Evolutionary conservation across 345 rosid species (phyloP).

Genomic region (Raphanus sativus): DNA sequence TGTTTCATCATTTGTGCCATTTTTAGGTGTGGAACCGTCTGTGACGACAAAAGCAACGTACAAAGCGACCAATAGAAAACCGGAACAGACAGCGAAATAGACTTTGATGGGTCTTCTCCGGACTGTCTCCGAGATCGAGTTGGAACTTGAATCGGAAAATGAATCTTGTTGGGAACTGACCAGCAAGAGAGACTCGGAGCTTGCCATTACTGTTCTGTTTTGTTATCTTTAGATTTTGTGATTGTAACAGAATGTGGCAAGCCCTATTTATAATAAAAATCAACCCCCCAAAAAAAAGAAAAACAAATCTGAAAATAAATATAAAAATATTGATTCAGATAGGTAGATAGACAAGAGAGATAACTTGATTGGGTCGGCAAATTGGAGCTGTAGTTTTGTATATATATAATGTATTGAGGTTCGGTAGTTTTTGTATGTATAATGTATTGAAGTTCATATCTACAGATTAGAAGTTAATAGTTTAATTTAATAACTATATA

Average conservation of each 20-base stretch:
- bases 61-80: conserved; percentile 40
- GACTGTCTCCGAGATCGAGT: conserved; percentile 9
- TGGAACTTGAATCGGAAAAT: conserved; percentile 27
- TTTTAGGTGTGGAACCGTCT: conserved; percentile 1
- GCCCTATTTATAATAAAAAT: not conserved
- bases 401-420: no score
- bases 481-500: no score
- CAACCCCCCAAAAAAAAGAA: not conserved
- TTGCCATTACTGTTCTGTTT: conserved; percentile 21
- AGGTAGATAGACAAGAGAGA: not conserved
- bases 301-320: no score
- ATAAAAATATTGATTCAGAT: not conserved
- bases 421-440: no score
- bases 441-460: no score
- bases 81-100: conserved; percentile 26
- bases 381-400: no score
- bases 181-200: conserved; percentile 30
- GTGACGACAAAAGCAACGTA: conserved; percentile 35
- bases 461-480: no score
- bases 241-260: not conserved
- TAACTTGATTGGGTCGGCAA: no score
- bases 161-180: conserved; percentile 30
- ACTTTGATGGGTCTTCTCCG: conserved; percentile 34
- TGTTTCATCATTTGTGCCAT: not conserved
- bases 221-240: conserved; percentile 11